A percentile compares a stretch with the other conserved stretches of the same genome.
Evolutionary conservation across 2,329 filamentous ascomycete genomes (phyloP).

Genomic region (Claviceps fusiformis): DNA sequence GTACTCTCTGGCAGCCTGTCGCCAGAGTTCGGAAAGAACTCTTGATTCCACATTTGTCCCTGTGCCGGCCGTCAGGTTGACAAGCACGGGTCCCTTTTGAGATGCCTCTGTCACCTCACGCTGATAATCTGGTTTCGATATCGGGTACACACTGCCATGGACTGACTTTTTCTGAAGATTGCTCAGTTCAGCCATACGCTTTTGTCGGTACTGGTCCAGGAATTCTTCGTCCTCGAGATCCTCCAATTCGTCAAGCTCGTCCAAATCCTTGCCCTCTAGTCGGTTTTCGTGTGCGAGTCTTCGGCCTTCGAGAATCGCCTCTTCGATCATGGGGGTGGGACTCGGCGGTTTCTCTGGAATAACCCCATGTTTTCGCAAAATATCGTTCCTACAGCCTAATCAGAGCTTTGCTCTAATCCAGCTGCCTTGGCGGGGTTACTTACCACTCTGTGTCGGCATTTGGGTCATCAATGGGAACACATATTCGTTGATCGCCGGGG

Average conservation of each 20-base stretch:
- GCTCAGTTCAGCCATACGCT: conserved; percentile 72
- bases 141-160: conserved; percentile 81
- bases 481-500: conserved; percentile 49
- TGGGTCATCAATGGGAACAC: conserved; percentile 83
- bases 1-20: conserved; percentile 68
- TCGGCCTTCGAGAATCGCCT: conserved; percentile 75
- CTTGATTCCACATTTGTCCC: conserved; percentile 77
- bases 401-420: conserved; percentile 8
- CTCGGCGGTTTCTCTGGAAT: conserved; percentile 97
- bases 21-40: conserved; percentile 74
- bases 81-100: conserved; percentile 52
- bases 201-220: conserved; percentile 73
- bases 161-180: conserved; percentile 61
- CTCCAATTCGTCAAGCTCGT: conserved; percentile 86
- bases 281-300: conserved; percentile 81
- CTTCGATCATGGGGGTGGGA: conserved; percentile 89
- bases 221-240: conserved; percentile 93
- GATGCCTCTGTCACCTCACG: conserved; percentile 88
- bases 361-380: conserved; percentile 87
- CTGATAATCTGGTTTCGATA: conserved; percentile 89
- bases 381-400: conserved; percentile 67
- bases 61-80: conserved; percentile 67
- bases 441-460: conserved; percentile 98
- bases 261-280: conserved; percentile 84
- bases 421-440: conserved; percentile 12